phyloP scores from a whole-genome alignment of 139 green algal species.

The Pleodorina starrii region DNA sequence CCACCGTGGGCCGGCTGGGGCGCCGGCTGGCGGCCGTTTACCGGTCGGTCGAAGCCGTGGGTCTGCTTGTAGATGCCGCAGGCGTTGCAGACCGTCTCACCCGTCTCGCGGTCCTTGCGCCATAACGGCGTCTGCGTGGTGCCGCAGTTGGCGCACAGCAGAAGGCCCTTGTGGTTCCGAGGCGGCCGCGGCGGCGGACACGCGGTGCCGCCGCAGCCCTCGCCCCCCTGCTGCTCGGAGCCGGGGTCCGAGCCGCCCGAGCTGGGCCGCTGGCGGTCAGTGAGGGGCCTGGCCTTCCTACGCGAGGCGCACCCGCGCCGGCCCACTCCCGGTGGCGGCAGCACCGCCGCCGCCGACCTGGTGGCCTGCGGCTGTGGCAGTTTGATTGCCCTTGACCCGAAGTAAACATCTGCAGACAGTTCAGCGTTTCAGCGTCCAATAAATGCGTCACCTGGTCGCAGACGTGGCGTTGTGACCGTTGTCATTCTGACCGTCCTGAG shows the following conservation, averaged over 20 bases:
- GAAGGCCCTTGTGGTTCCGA: constrained; percentile 32
- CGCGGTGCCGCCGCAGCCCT: not conserved
- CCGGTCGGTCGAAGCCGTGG: constrained; percentile 57
- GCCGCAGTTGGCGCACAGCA: constrained; percentile 56
- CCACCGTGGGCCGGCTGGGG: not conserved
- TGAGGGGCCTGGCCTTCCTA: not conserved
- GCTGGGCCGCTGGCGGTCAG: not conserved
- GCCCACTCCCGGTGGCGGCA: too few relatives aligned
- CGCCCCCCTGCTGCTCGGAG: not conserved
- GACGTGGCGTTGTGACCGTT: too few relatives aligned
- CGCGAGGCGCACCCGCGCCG: not conserved
- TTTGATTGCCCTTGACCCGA: too few relatives aligned
- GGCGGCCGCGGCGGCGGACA: not conserved
- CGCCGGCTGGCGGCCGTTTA: not conserved
- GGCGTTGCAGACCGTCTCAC: constrained; percentile 56
- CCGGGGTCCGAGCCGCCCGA: not conserved
- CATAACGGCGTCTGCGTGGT: constrained; percentile 57
- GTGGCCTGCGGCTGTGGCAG: not conserved
- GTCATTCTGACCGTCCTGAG: too few relatives aligned
- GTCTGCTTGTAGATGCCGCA: constrained; percentile 71
- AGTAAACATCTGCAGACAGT: too few relatives aligned
- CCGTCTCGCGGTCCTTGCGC: constrained; percentile 57
- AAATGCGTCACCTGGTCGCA: too few relatives aligned
- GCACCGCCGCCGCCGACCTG: not conserved
- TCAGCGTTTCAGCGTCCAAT: too few relatives aligned